Evolutionary conservation across 2,329 filamentous ascomycete species (phyloP).

Genomic region (Penicillium aurantiogriseum): DNA sequence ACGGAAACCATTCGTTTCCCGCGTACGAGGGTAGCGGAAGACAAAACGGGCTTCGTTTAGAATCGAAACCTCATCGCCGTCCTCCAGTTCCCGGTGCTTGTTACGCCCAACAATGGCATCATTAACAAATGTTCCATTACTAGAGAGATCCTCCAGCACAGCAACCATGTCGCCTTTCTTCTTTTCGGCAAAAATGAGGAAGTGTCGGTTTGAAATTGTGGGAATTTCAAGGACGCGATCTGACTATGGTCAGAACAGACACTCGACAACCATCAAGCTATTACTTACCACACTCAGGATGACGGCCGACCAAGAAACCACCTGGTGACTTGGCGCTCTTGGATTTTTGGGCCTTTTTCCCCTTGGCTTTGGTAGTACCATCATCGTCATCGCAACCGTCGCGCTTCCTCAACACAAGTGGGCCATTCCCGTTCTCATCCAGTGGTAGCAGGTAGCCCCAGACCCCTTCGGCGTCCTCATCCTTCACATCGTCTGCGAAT

Average conservation of each 20-base stretch:
- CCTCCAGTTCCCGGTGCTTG: slow-evolving; percentile 80
- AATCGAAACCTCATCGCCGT: slow-evolving; percentile 87
- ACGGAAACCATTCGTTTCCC: slow-evolving; percentile 72
- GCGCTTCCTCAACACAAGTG: slow-evolving; percentile 73
- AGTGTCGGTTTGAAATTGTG: slow-evolving; percentile 77
- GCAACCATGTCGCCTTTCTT: slow-evolving; percentile 60
- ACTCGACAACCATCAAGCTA: neutral
- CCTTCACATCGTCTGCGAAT: slow-evolving; percentile 77
- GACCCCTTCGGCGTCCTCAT: slow-evolving; percentile 80
- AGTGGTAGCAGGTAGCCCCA: slow-evolving; percentile 94
- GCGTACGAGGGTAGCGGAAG: slow-evolving; percentile 80
- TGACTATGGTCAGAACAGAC: slow-evolving; percentile 30
- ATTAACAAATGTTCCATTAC: slow-evolving; percentile 95
- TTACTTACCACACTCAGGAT: slow-evolving; percentile 83
- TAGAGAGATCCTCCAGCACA: slow-evolving; percentile 88
- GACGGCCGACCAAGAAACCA: slow-evolving; percentile 87
- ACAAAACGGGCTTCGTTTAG: slow-evolving; percentile 82
- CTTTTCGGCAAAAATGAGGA: slow-evolving; percentile 57
- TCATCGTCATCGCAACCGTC: slow-evolving; percentile 61
- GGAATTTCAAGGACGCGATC: slow-evolving; percentile 73
- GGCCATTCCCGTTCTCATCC: slow-evolving; percentile 66
- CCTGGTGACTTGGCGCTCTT: slow-evolving; percentile 63
- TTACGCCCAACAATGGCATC: slow-evolving; percentile 88
- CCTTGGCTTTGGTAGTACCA: slow-evolving; percentile 31
- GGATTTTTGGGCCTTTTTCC: slow-evolving; percentile 48